Base-by-base conservation (phyloP, 2,329 filamentous ascomycete species). In the Paecilomyces formosus region DNA sequence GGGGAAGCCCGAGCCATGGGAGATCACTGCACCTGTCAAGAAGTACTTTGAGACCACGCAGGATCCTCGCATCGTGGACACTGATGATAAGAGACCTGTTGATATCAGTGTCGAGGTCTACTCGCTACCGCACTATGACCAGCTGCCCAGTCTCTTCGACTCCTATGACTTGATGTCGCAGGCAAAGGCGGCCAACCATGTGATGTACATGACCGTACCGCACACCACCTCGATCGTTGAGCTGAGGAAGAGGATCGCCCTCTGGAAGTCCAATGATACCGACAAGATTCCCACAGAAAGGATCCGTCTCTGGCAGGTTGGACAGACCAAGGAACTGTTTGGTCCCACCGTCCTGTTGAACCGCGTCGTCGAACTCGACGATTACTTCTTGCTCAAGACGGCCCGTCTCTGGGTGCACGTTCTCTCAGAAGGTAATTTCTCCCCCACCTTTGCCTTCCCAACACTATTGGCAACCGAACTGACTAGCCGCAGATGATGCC, bases 1-100 rank as follows among this genome's bases (percentile, higher is more conserved):
- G 21, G 76, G 76, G 5, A 69, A 71, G 9, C 69, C 76, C 62
- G 78, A 77, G 50, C 77, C 76, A 58, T 84, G 81, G 80, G 66
- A 78, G 12, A 72, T 78, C 4, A 71, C 79, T 0, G 64, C 73
- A 2, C 73, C 75, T 33, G 56, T 76, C 50, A 71, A 72, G 54
- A 65, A 71, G 62, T 81, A 74, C 57, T 74, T 76, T 31, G 67
- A 74, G 35, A 69, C 62, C 3, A 70, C 72, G 1, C 58, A 60
- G 3, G 65, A 66, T 59, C 62, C 59, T 28, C 55, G 57, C 22
- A 24, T 53, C 50, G 55, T 62, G 53, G 61, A 58, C 21, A 49
- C 61, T 1, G 55, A 58, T 9, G 61, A 54, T 8, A 64, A 60
- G 31, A 55, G 59, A 8, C 58, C 56, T 22, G 58, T 62, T 22